Percentiles rank a stretch among this genome's conserved stretches.
These are phyloP conservation scores for Arthrinium puccinioides DNA, from an alignment of 2,329 filamentous ascomycete species.

Conservation along the genomic window DNA sequence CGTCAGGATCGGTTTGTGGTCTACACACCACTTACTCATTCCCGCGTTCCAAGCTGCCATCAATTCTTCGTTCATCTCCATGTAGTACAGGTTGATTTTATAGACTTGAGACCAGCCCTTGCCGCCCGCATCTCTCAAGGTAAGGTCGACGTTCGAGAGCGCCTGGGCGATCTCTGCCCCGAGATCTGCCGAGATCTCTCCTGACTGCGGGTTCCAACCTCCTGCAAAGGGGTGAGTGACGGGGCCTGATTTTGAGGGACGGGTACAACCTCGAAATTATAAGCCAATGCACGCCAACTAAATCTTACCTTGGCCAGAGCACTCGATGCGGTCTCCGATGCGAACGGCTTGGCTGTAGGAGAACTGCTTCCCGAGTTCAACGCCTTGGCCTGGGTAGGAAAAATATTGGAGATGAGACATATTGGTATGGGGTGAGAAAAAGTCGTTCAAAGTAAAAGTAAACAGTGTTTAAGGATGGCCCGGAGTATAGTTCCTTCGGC, in stretches of 20 bases:
- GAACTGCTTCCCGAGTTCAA: conserved; percentile 20
- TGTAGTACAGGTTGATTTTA: conserved; percentile 37
- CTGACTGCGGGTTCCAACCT: conserved; percentile 22
- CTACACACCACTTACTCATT: conserved; percentile 41
- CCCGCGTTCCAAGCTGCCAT: conserved; percentile 34
- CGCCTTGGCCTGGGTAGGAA: conserved; percentile 20
- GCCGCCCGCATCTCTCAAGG: conserved; percentile 42
- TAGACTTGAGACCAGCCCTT: conserved; percentile 50
- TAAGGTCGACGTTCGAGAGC: conserved; percentile 48
- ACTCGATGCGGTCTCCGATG: conserved; percentile 38
- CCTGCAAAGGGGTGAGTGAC: conserved; percentile 10
- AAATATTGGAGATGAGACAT: conserved; percentile 26
- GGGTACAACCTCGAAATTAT: background rate
- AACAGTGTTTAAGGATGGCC: too few species aligned
- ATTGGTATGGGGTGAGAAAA: background rate
- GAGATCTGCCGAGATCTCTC: conserved; percentile 25
- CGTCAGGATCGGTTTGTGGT: conserved; percentile 47
- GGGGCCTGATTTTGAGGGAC: too few species aligned
- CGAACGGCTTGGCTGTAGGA: conserved; percentile 40
- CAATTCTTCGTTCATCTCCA: conserved; percentile 30
- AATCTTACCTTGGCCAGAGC: conserved; percentile 36
- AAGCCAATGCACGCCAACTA: too few species aligned
- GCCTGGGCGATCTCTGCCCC: conserved; percentile 41
- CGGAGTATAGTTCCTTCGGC: too few species aligned
- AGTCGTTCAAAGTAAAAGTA: too few species aligned